These are phyloP conservation scores for Allium cepa DNA, from an alignment of 106 monocot genomes.

Conservation along the genomic window DNA sequence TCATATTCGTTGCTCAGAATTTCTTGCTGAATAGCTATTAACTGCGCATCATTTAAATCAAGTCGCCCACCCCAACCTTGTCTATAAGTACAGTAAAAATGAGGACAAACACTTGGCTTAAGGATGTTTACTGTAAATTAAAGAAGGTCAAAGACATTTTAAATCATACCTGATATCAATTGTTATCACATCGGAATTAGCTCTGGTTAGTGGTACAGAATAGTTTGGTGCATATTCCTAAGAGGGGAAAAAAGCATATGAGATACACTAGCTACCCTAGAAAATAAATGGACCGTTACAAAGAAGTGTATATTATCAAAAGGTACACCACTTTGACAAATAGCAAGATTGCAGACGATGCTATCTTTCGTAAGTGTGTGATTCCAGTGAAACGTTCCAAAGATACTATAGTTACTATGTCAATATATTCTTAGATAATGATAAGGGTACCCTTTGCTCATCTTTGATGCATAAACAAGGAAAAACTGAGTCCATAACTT, in stretches of 20 bases:
- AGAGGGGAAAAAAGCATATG: constrained; percentile 3
- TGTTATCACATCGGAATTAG: constrained; percentile 43
- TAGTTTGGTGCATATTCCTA: constrained; percentile 86
- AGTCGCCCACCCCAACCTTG: constrained; percentile 66
- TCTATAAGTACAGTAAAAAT: constrained; percentile 18
- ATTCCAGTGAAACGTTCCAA: too few relatives aligned
- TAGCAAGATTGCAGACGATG: too few relatives aligned
- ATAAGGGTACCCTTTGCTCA: too few relatives aligned
- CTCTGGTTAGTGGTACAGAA: constrained; percentile 34
- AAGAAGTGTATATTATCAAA: too few relatives aligned
- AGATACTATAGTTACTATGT: neutral
- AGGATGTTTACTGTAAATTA: neutral
- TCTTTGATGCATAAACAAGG: too few relatives aligned
- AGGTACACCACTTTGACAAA: too few relatives aligned
- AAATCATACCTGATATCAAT: constrained; percentile 80
- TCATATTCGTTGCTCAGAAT: constrained; percentile 75
- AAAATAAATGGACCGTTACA: neutral
- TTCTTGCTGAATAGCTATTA: constrained; percentile 74
- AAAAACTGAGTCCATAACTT: too few relatives aligned
- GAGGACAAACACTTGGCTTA: neutral
- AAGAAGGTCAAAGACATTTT: neutral
- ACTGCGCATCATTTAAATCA: constrained; percentile 66
- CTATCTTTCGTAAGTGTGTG: too few relatives aligned
- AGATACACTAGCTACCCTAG: neutral
- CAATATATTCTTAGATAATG: too few relatives aligned